phyloP scores from a whole-genome alignment of 1,284 basidiomycete species.

The Thelephora terrestris region DNA sequence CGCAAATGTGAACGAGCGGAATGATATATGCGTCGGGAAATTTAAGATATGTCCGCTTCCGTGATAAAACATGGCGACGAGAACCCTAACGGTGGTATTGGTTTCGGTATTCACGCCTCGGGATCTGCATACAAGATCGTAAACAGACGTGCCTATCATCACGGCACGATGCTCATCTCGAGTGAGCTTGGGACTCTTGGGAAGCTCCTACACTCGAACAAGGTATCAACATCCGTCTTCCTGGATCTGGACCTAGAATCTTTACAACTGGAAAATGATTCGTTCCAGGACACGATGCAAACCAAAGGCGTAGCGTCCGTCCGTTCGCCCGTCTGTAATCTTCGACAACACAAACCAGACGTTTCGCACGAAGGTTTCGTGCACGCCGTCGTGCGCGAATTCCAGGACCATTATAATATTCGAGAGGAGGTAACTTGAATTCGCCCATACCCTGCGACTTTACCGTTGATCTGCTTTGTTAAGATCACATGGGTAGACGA shows the following conservation, averaged over 20 bases:
- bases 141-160: constrained; percentile 88
- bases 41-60: constrained; percentile 59
- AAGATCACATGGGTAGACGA: constrained; percentile 33
- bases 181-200: constrained; percentile 66
- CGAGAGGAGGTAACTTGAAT: constrained; percentile 28
- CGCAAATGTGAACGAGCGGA: constrained; percentile 80
- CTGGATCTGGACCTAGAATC: not conserved
- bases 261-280: constrained; percentile 1
- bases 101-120: constrained; percentile 57
- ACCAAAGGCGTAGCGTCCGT: constrained; percentile 88
- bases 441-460: not conserved
- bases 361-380: constrained; percentile 67
- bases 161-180: constrained; percentile 98
- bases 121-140: constrained; percentile 98
- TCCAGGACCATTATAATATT: constrained; percentile 54
- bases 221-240: constrained; percentile 36
- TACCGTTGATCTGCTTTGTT: not conserved
- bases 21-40: constrained; percentile 78
- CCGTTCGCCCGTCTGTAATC: constrained; percentile 84
- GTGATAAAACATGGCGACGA: not conserved
- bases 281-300: constrained; percentile 56
- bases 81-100: constrained; percentile 7
- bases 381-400: constrained; percentile 62
- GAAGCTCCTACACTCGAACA: constrained; percentile 59
- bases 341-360: constrained; percentile 45